Conservation (phyloP, 768 basidiomycete genomes). For the Vararia minispora region DNA sequence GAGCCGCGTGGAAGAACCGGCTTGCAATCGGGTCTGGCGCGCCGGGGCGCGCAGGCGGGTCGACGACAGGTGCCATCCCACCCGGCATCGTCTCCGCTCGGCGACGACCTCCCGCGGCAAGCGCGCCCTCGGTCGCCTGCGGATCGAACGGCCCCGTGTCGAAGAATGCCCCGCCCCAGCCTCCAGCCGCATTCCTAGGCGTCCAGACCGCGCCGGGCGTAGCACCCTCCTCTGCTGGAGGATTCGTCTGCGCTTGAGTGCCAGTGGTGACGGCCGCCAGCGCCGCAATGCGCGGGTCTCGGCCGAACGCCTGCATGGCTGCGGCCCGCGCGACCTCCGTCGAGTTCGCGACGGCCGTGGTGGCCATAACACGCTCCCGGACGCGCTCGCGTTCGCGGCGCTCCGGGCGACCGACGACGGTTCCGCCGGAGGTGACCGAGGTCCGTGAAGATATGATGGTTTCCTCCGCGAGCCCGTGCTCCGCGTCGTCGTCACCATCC, state of each 20-base stretch:
- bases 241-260: too few species aligned
- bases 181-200: slow-evolving; percentile 4
- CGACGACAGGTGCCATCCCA: slow-evolving; percentile 13
- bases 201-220: not conserved
- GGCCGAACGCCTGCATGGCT: slow-evolving; percentile 8
- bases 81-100: slow-evolving; percentile 16
- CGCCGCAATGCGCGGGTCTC: too few species aligned
- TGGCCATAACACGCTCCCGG: slow-evolving; percentile 10
- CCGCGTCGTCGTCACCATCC: slow-evolving; percentile 33
- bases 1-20: slow-evolving; percentile 8
- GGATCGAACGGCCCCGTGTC: slow-evolving; percentile 12
- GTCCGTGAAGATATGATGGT: too few species aligned
- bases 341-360: slow-evolving; percentile 11
- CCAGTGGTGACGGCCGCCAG: too few species aligned
- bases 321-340: slow-evolving; percentile 11
- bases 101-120: slow-evolving; percentile 7
- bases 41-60: slow-evolving; percentile 3
- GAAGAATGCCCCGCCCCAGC: slow-evolving; percentile 14
- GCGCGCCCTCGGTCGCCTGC: not conserved
- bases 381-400: slow-evolving; percentile 4
- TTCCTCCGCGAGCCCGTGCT: slow-evolving; percentile 14
- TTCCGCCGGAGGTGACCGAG: slow-evolving; percentile 1
- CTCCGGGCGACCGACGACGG: slow-evolving; percentile 6
- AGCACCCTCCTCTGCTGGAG: too few species aligned
- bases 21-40: not conserved